Evolutionary conservation across 2,329 filamentous ascomycete species (phyloP).

Genomic region (Fusarium equiseti): DNA sequence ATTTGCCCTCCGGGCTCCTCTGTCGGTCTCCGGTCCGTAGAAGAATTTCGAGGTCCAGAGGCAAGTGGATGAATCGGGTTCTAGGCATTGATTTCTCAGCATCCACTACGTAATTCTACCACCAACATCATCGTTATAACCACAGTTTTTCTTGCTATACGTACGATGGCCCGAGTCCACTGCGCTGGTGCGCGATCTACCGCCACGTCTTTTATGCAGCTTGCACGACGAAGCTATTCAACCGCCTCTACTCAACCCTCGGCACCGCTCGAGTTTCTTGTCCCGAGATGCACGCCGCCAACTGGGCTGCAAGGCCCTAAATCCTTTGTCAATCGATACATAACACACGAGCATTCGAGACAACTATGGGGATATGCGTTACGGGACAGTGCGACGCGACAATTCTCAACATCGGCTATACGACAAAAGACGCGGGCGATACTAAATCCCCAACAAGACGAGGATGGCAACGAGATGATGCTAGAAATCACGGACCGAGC

Average conservation of each 20-base stretch:
- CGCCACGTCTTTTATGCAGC: constrained; percentile 57
- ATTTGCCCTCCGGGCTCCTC: constrained; percentile 24
- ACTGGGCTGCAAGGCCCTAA: constrained; percentile 14
- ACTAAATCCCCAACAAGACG: constrained; percentile 81
- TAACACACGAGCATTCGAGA: not conserved
- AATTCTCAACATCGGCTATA: constrained; percentile 55
- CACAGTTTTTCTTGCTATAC: constrained; percentile 1
- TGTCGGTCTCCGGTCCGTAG: constrained; percentile 33
- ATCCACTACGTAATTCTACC: constrained; percentile 36
- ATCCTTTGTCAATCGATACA: not conserved
- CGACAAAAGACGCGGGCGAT: constrained; percentile 62
- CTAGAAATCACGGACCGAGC: constrained; percentile 88
- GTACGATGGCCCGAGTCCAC: constrained; percentile 51
- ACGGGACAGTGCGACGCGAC: constrained; percentile 27
- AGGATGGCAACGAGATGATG: constrained; percentile 85
- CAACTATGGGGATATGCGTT: constrained; percentile 9
- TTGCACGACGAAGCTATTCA: constrained; percentile 54
- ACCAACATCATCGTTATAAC: constrained; percentile 22
- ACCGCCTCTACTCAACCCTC: constrained; percentile 42
- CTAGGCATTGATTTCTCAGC: constrained; percentile 48
- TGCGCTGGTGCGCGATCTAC: constrained; percentile 57
- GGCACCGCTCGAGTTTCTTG: constrained; percentile 55
- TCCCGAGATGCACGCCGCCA: constrained; percentile 50
- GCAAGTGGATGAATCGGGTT: constrained; percentile 38
- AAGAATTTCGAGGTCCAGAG: constrained; percentile 44